These are phyloP conservation scores for Wickerhamiella azymoides DNA, from an alignment of 805 yeast genomes.

Conservation along the genomic window DNA sequence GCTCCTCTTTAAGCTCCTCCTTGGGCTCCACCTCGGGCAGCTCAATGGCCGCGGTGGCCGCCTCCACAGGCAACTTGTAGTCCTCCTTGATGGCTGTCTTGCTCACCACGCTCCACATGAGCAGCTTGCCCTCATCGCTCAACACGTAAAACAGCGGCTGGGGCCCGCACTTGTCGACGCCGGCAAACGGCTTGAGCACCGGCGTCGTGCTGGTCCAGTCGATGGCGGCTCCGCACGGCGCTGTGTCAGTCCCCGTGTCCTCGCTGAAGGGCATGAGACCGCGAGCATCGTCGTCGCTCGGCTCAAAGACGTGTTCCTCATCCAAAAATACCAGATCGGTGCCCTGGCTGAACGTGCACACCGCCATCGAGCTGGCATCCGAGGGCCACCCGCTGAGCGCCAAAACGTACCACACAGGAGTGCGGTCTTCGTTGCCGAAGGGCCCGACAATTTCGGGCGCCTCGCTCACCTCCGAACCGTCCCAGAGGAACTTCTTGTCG, in stretches of 20 bases:
- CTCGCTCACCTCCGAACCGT: background rate
- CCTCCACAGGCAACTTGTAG: background rate
- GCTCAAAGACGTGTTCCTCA: conserved; percentile 1
- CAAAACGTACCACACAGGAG: conserved; percentile 12
- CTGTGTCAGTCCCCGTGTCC: conserved; percentile 7
- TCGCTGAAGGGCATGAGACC: conserved; percentile 15
- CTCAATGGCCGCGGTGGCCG: background rate
- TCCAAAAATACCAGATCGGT: conserved; percentile 10
- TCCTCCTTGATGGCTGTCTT: conserved; percentile 7
- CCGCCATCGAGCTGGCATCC: background rate
- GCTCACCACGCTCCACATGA: conserved; percentile 15
- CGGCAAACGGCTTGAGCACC: conserved; percentile 10
- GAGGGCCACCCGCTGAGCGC: conserved; percentile 7
- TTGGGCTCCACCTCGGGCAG: background rate
- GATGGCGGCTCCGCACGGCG: conserved; percentile 15
- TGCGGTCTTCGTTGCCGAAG: conserved; percentile 10
- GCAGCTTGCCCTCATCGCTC: conserved; percentile 16
- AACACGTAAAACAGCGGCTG: conserved; percentile 15
- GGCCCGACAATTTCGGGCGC: conserved; percentile 15
- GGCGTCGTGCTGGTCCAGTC: conserved; percentile 4
- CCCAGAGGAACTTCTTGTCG: conserved; percentile 1
- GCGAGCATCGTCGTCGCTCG: conserved; percentile 9
- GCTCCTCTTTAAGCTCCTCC: background rate
- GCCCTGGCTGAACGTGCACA: conserved; percentile 15
- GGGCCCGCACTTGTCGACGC: conserved; percentile 8